These are phyloP conservation scores for Backusella psychrophila DNA, from an alignment of 192 early-diverging fungal species.

Conservation along the genomic window DNA sequence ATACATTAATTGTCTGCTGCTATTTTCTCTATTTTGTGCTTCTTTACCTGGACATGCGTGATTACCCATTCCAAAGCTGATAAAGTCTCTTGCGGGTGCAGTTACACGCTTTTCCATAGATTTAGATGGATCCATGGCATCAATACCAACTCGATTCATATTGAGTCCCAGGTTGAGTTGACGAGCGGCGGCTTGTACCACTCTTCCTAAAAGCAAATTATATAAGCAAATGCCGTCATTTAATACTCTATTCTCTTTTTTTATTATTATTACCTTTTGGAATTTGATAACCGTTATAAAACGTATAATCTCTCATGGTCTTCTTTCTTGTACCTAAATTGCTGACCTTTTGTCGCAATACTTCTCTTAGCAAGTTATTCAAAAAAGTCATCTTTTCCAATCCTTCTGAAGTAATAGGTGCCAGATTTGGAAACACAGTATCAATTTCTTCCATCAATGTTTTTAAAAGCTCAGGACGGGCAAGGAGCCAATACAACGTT, in stretches of 20 bases:
- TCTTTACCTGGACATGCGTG: conserved; percentile 17
- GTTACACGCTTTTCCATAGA: not conserved
- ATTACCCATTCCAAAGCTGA: conserved; percentile 9
- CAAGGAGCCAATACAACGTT: conserved; percentile 16
- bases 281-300: conserved; percentile 19
- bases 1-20: not conserved
- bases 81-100: not conserved
- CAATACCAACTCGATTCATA: not conserved
- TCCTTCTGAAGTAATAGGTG: conserved; percentile 8
- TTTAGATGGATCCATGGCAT: conserved; percentile 6
- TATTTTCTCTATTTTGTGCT: not conserved
- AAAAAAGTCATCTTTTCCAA: conserved; percentile 18
- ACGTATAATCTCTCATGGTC: conserved; percentile 12
- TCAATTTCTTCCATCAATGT: conserved; percentile 18
- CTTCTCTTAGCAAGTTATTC: conserved; percentile 19
- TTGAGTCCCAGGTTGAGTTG: conserved; percentile 17
- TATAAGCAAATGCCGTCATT: not conserved
- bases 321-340: conserved; percentile 13
- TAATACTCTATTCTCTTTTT: not conserved
- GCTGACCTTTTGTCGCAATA: conserved; percentile 19
- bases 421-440: not conserved
- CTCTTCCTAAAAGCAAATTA: not conserved
- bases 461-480: conserved; percentile 11
- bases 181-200: conserved; percentile 11
- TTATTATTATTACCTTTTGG: conserved; percentile 27